Evolutionary conservation across 2,329 filamentous ascomycete species (phyloP).

Genomic region (Aspergillus melleus): DNA sequence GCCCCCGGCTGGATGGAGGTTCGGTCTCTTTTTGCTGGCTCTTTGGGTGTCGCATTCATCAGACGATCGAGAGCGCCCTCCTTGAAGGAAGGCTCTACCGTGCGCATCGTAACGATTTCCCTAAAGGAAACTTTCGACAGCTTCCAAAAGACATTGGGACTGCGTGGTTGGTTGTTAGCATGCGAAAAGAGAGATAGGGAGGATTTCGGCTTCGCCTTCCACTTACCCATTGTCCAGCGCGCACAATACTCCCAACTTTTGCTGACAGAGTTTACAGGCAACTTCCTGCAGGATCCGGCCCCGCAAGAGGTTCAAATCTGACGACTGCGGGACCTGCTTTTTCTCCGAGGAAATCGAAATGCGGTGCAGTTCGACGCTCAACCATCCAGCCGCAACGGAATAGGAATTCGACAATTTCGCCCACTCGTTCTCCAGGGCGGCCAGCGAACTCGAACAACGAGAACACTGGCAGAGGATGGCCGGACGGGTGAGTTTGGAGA

Average conservation of each 20-base stretch:
- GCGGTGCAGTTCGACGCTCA: conserved; percentile 39
- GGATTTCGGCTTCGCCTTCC: not conserved
- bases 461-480: conserved; percentile 41
- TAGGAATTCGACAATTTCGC: conserved; percentile 40
- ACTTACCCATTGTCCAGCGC: conserved; percentile 38
- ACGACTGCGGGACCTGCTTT: conserved; percentile 38
- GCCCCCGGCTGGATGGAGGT: conserved; percentile 21
- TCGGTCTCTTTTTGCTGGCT: conserved; percentile 20
- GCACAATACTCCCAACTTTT: conserved; percentile 38
- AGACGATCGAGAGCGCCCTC: conserved; percentile 35
- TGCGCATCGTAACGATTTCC: conserved; percentile 42
- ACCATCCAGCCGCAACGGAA: conserved; percentile 37
- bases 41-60: conserved; percentile 24
- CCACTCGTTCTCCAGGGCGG: conserved; percentile 44
- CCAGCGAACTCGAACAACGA: conserved; percentile 42
- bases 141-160: conserved; percentile 42
- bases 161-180: conserved; percentile 16
- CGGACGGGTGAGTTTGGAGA: conserved; percentile 36
- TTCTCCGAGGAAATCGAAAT: conserved; percentile 37
- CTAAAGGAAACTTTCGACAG: conserved; percentile 40
- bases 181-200: not conserved
- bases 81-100: conserved; percentile 36
- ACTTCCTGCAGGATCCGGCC: conserved; percentile 39
- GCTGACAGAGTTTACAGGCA: conserved; percentile 39
- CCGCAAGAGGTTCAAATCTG: conserved; percentile 35